These are phyloP conservation scores for Fusarium begoniae DNA, from an alignment of 2,329 filamentous ascomycete genomes.

Conservation along the genomic window DNA sequence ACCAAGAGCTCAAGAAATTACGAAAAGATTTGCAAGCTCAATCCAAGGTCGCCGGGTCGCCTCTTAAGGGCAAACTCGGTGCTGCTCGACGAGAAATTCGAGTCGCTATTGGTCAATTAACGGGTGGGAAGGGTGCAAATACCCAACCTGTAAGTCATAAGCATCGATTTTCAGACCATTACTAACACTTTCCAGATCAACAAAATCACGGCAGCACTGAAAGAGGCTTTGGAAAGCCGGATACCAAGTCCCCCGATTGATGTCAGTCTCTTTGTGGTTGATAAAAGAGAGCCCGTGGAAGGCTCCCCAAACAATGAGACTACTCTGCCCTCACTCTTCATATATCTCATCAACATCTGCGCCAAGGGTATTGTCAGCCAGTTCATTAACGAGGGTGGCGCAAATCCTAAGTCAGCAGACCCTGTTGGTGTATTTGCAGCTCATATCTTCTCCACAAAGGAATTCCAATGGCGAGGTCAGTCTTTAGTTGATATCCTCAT, in stretches of 20 bases:
- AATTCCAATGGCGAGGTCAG: conserved; percentile 72
- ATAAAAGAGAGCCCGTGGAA: conserved; percentile 57
- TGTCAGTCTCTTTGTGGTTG: conserved; percentile 62
- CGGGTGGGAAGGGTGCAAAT: conserved; percentile 71
- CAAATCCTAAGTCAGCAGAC: conserved; percentile 73
- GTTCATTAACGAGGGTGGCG: conserved; percentile 72
- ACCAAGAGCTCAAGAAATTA: conserved; percentile 72
- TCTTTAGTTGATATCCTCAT: conserved; percentile 85
- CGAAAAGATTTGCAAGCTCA: conserved; percentile 71
- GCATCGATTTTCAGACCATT: neutral
- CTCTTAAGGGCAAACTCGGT: conserved; percentile 72
- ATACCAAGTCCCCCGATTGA: conserved; percentile 64
- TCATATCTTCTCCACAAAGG: conserved; percentile 75
- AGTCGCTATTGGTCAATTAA: conserved; percentile 78
- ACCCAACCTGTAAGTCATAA: conserved; percentile 48
- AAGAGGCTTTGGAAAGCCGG: conserved; percentile 60
- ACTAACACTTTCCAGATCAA: conserved; percentile 44
- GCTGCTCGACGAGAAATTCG: conserved; percentile 77
- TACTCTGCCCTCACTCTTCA: conserved; percentile 69
- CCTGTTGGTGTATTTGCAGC: conserved; percentile 81
- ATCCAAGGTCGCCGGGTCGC: conserved; percentile 55
- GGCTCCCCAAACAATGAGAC: conserved; percentile 61
- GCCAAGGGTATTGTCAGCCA: conserved; percentile 78
- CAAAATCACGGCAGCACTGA: conserved; percentile 55
- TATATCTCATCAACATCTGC: conserved; percentile 82